Conservation (phyloP, 768 basidiomycete genomes). For the Naganishia friedmannii region DNA sequence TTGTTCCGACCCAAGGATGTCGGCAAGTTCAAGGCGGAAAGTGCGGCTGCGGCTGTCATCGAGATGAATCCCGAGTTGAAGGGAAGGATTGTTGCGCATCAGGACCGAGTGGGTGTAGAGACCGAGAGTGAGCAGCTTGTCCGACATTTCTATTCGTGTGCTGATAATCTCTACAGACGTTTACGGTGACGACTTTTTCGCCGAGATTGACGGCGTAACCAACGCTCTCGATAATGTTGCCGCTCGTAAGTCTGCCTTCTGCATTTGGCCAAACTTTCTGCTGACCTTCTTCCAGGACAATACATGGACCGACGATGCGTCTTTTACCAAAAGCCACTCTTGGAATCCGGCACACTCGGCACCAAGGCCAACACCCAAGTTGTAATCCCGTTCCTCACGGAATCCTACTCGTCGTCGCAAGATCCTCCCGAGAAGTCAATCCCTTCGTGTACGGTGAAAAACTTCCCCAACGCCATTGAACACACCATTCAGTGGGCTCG, state of each 20-base stretch:
- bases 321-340: constrained; percentile 88
- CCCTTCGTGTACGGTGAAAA: constrained; percentile 95
- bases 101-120: constrained; percentile 86
- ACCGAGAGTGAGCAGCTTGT: constrained; percentile 72
- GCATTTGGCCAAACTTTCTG: neutral
- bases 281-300: constrained; percentile 58
- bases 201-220: constrained; percentile 82
- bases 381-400: constrained; percentile 86
- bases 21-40: constrained; percentile 94
- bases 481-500: constrained; percentile 99
- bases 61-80: constrained; percentile 92
- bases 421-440: constrained; percentile 98
- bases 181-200: constrained; percentile 86
- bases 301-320: constrained; percentile 99
- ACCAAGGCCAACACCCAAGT: constrained; percentile 98
- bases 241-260: constrained; percentile 66
- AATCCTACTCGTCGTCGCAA: constrained; percentile 95
- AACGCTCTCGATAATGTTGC: constrained; percentile 96
- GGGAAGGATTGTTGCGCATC: constrained; percentile 80
- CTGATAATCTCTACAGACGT: constrained; percentile 59
- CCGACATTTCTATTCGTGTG: neutral
- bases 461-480: constrained; percentile 95
- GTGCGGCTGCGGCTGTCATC: constrained; percentile 80
- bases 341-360: constrained; percentile 96
- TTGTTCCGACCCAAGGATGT: constrained; percentile 93